Base-by-base conservation (phyloP, 1,284 basidiomycete genomes). In the Cryptococcus neoformans region DNA sequence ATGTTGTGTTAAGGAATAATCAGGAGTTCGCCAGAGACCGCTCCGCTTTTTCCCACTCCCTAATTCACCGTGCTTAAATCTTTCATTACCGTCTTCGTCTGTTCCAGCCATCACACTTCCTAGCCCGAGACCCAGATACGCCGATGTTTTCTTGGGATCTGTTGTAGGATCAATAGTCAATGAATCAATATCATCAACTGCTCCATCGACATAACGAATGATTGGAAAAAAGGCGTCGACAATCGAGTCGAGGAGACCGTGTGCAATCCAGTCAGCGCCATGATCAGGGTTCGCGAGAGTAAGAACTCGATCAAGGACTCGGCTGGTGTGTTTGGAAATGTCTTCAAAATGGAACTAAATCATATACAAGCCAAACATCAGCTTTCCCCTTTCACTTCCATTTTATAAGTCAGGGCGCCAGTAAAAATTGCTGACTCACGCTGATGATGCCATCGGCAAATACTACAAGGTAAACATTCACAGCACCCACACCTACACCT, bases 191-290 rank as follows among this genome's bases (percentile, higher is more conserved):
- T 85, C 85, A 56, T 85, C 82, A 0, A 92, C 87, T 69, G 96
- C 92, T 50, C 82, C 82, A 70, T 92, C 92, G 46, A 97, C 87
- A 57, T 87, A 87, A 54, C 87, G 83, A 49, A 95, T 80, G 55
- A 92, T 82, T 1, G 94, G 93, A 75, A 93, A 92, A 78, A 96
- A 96, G 1, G 91, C 87, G 72, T 98, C 94, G 37, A 97, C 92
- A 51, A 97, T 86, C 1, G 92, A 95, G 71, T 97, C 94, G 69
- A 97, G 81, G 53, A 97, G 82, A 14, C 88, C 90, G 74, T 98
- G 92, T 0, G 92, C 91, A 63, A 98, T 92, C 92, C 92, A 97
- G 72, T 95, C 92, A 49, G 90, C 86, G 49, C 82, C 76, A 55
- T 82, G 83, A 60, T 86, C 79, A 61, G 86, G 65, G 62, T 69